These are phyloP conservation scores for Fraxinus excelsior DNA, from an alignment of 257 asterid genomes.

Conservation along the genomic window DNA sequence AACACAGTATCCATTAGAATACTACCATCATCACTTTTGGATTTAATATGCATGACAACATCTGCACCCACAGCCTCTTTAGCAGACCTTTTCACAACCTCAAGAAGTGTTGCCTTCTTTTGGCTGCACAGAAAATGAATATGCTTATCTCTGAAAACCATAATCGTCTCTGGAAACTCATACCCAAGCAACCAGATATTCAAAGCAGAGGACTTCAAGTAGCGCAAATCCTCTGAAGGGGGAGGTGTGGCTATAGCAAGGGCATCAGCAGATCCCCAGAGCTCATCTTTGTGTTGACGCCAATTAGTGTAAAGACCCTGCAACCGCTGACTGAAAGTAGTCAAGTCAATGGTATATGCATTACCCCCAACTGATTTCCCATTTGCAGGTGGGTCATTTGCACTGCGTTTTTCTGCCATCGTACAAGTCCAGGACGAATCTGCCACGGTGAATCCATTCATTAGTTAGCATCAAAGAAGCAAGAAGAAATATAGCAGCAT, in stretches of 20 bases:
- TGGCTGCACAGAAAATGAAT: slow-evolving; percentile 58
- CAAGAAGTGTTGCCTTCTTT: slow-evolving; percentile 59
- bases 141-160: slow-evolving; percentile 54
- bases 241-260: slow-evolving; percentile 66
- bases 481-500: neutral
- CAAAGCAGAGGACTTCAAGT: slow-evolving; percentile 61
- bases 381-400: slow-evolving; percentile 36
- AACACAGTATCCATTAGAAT: slow-evolving; percentile 51
- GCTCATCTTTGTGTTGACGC: slow-evolving; percentile 42
- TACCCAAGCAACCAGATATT: slow-evolving; percentile 70
- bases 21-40: slow-evolving; percentile 53
- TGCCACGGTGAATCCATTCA: neutral
- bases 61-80: slow-evolving; percentile 39
- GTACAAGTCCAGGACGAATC: slow-evolving; percentile 15
- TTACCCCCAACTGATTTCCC: slow-evolving; percentile 34
- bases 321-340: slow-evolving; percentile 47
- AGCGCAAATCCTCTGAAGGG: slow-evolving; percentile 64
- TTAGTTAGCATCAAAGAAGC: neutral
- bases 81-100: slow-evolving; percentile 51
- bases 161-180: slow-evolving; percentile 71
- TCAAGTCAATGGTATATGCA: slow-evolving; percentile 46
- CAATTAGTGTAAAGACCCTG: slow-evolving; percentile 56
- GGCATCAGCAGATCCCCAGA: slow-evolving; percentile 60
- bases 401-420: slow-evolving; percentile 49
- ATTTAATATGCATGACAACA: slow-evolving; percentile 51